Evolutionary conservation across 306 rosid species (phyloP).

Genomic region (Gastrolobium villosum): DNA sequence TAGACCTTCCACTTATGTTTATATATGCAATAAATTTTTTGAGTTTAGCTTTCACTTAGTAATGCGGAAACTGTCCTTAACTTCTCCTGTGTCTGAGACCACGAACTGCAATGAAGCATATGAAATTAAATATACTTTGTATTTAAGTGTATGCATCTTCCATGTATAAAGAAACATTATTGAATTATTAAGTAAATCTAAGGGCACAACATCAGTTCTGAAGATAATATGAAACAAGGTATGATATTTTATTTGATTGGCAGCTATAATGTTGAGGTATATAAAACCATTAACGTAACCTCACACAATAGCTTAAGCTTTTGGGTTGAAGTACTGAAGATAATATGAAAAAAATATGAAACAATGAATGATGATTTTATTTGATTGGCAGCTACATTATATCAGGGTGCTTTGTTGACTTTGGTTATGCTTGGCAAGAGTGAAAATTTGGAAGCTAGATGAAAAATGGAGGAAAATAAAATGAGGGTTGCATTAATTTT

Average conservation of each 20-base stretch:
- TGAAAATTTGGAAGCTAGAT: background rate
- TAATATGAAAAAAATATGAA: background rate
- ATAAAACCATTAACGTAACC: no score
- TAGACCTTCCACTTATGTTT: conserved; percentile 3
- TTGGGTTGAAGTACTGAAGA: background rate
- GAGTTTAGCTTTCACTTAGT: conserved; percentile 51
- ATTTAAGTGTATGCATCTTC: conserved; percentile 3
- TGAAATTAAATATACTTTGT: conserved; percentile 2
- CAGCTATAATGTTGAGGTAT: background rate
- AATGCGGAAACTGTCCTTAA: conserved; percentile 71
- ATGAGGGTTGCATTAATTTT: background rate
- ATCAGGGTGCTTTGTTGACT: background rate
- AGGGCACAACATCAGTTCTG: background rate
- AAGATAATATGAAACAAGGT: background rate
- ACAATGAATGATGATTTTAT: conserved; percentile 8
- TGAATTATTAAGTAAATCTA: background rate
- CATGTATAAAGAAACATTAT: background rate
- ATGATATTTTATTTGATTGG: conserved; percentile 2
- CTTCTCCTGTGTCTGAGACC: conserved; percentile 54
- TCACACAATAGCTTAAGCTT: no score
- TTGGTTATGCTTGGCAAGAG: background rate
- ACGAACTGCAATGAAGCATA: conserved; percentile 66
- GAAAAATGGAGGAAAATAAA: conserved; percentile 1
- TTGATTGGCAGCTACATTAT: background rate
- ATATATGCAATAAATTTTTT: background rate